Conservation (phyloP, 1,284 basidiomycete genomes). For the Cryptococcus sp. region DNA sequence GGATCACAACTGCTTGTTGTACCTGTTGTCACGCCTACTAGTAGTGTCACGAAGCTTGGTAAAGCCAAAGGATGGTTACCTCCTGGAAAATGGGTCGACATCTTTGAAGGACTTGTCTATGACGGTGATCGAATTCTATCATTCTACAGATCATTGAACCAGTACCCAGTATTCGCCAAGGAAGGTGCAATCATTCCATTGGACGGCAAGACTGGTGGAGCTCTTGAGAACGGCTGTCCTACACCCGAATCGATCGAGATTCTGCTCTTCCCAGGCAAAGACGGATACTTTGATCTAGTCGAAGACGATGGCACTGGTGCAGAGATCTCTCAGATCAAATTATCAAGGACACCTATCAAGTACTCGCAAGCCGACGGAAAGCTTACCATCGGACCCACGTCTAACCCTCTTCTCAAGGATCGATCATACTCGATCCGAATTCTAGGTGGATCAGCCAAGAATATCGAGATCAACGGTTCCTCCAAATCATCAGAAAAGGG, state of each 20-base stretch:
- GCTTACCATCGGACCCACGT: slow-evolving; percentile 7
- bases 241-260: slow-evolving; percentile 13
- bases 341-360: slow-evolving; percentile 7
- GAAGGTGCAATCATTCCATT: slow-evolving; percentile 18
- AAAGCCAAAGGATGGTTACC: slow-evolving; percentile 15
- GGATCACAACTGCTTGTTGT: slow-evolving; percentile 19
- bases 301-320: slow-evolving; percentile 13
- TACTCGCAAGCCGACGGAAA: slow-evolving; percentile 9
- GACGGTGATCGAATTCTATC: slow-evolving; percentile 14
- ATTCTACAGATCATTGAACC: slow-evolving; percentile 11
- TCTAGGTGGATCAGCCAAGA: background rate
- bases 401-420: slow-evolving; percentile 1
- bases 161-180: slow-evolving; percentile 14
- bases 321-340: slow-evolving; percentile 3
- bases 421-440: slow-evolving; percentile 8
- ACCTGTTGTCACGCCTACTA: slow-evolving; percentile 14
- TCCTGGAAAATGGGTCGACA: slow-evolving; percentile 17
- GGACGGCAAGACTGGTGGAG: slow-evolving; percentile 3
- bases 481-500: background rate
- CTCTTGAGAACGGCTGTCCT: slow-evolving; percentile 9
- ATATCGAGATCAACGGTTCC: background rate
- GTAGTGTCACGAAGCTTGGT: slow-evolving; percentile 12
- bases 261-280: slow-evolving; percentile 8
- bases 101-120: slow-evolving; percentile 17
- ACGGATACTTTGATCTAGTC: slow-evolving; percentile 11